Conservation (phyloP, 352 stramenopile genomes). For the Elongisporangium anandrum region DNA sequence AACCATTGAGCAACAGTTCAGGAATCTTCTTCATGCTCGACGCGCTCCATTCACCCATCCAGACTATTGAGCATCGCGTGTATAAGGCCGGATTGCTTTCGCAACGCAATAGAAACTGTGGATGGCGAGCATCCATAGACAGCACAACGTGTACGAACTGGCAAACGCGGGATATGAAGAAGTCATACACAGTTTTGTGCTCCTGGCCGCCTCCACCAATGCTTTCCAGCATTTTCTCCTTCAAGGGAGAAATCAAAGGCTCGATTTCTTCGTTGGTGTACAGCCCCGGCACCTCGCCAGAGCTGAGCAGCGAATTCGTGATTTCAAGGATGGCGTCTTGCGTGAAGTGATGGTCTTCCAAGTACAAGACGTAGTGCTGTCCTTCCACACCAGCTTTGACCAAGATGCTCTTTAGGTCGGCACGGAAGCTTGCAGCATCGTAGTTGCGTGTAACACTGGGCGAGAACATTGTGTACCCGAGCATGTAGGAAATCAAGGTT, state of each 20-base stretch:
- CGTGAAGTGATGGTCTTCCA: slow-evolving; percentile 93
- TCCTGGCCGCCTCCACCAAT: slow-evolving; percentile 40
- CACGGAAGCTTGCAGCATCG: slow-evolving; percentile 65
- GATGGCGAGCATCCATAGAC: slow-evolving; percentile 62
- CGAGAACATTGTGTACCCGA: slow-evolving; percentile 85
- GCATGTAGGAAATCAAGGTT: slow-evolving; percentile 86
- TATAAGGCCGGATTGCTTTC: slow-evolving; percentile 94
- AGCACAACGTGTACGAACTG: slow-evolving; percentile 89
- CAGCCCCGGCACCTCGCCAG: slow-evolving; percentile 90
- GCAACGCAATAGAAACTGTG: slow-evolving; percentile 83
- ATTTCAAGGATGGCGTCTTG: slow-evolving; percentile 89
- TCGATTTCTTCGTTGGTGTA: slow-evolving; percentile 94
- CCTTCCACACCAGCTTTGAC: slow-evolving; percentile 82
- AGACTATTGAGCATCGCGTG: slow-evolving; percentile 88
- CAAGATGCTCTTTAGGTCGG: slow-evolving; percentile 90
- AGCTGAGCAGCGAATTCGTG: slow-evolving; percentile 90
- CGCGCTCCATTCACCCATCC: slow-evolving; percentile 91
- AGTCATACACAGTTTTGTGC: slow-evolving; percentile 90
- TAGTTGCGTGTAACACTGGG: slow-evolving; percentile 78
- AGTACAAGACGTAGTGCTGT: slow-evolving; percentile 83
- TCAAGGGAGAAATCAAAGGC: slow-evolving; percentile 84
- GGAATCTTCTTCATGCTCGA: slow-evolving; percentile 76
- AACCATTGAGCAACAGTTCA: slow-evolving; percentile 55
- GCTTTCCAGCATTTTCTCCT: slow-evolving; percentile 88
- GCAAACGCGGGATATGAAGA: slow-evolving; percentile 89